Base-by-base conservation (phyloP, 2,329 filamentous ascomycete species). In the Xylaria sp. region DNA sequence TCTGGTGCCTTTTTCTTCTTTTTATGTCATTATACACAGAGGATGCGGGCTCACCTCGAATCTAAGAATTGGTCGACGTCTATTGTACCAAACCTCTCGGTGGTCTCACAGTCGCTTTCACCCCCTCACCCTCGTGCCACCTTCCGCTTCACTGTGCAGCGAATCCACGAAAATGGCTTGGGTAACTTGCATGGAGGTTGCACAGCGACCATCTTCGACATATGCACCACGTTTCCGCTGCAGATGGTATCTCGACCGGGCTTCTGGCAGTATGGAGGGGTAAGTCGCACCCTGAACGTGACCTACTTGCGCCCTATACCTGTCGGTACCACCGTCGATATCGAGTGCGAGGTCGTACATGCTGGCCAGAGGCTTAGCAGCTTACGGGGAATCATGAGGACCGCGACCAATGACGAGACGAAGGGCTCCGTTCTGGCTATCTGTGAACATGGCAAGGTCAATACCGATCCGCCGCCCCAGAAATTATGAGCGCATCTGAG, bases 261-360 rank as follows among this genome's bases (percentile, higher is more conserved):
- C 6, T 88, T 86, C 77, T 92, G 91, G 86, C 80, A 84, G 65
- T 82, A 80, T 48, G 83, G 90, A 28, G 91, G 91, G 46, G 90
- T 93, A 31, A 89, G 84, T 75, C 85, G 91, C 67, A 90, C 88
- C 31, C 82, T 94, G 63, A 89, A 86, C 74, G 85, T 91, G 51
- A 92, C 89, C 0, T 94, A 92, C 78, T 79, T 93, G 68, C 84
- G 89, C 0, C 91, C 91, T 1, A 84, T 86, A 2, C 86, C 86
- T 1, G 75, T 78, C 13, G 89, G 86, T 10, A 78, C 75, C 1
- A 79, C 80, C 56, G 76, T 84, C 23, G 72, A 83, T 55, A 76
- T 88, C 54, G 79, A 82, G 41, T 83, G 82, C 74, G 83, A 85
- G 71, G 71, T 88, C 13, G 76, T 87, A 1, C 82, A 85, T 67